Base-by-base conservation (phyloP, 2,329 filamentous ascomycete genomes). In the Coniochaeta hoffmannii region DNA sequence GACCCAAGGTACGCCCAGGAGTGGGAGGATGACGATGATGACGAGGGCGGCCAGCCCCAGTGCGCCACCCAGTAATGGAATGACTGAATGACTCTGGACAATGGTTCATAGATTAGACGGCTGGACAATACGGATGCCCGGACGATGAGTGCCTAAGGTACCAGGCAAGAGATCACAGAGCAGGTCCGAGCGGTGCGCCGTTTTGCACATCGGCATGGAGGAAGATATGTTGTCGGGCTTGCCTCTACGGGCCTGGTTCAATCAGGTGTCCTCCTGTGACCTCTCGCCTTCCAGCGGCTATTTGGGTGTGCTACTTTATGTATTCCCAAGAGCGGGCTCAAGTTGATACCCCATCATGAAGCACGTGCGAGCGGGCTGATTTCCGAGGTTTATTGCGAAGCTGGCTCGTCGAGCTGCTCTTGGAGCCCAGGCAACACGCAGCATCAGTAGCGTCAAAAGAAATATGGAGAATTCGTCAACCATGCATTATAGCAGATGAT, bases 11-110 rank as follows among this genome's bases (percentile, higher is more conserved):
- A 79, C 49, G 83, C 78, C 17, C 78, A 78, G 57, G 83, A 82
- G 12, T 89, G 87, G 80, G 86, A 88, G 72, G 85, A 88, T 53
- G 86, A 88, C 44, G 86, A 89, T 26, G 87, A 87, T 2, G 85
- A 85, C 28, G 86, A 83, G 0, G 85, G 57, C 5, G 83, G 78
- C 38, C 76, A 77, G 56, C 77, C 87, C 28, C 88, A 92, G 69
- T 92, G 88, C 66, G 83, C 86, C 59, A 83, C 86, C 56, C 87
- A 90, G 76, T 90, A 83, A 77, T 53, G 24, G 41, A 26, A 28
- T 46, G 41, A 46, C n/a, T 46, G 41, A 26, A 28, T 46, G 30
- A 26, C 41, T 46, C 41, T 19, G 41, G 41, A 46, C 41, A n/a
- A n/a, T 12, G 22, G 28, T 34, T 32, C 49, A 31, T 51, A 51